These are phyloP conservation scores for Botrytis fabae DNA, from an alignment of 2,329 filamentous ascomycete genomes.

Conservation along the genomic window DNA sequence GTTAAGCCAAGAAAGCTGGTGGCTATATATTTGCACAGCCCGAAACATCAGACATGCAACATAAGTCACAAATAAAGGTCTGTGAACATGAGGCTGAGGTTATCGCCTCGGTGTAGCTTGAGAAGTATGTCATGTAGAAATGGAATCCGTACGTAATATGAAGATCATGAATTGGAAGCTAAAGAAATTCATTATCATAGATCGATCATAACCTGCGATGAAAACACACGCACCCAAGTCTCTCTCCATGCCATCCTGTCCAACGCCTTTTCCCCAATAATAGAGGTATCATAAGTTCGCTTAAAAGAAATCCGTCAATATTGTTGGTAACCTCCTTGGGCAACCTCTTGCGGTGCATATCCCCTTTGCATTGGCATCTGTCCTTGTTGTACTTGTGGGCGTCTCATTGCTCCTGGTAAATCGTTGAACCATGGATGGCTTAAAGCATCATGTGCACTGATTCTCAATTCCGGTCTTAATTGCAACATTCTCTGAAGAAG, in stretches of 20 bases:
- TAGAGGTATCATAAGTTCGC: slow-evolving; percentile 21
- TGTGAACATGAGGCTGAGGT: not conserved
- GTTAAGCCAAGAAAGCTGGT: not conserved
- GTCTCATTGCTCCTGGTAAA: slow-evolving; percentile 44
- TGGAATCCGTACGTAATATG: not conserved
- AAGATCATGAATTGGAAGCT: slow-evolving; percentile 3
- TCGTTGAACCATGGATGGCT: slow-evolving; percentile 92
- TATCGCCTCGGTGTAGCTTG: not conserved
- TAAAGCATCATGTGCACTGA: slow-evolving; percentile 83
- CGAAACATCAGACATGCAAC: slow-evolving; percentile 1
- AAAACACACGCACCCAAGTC: slow-evolving; percentile 16
- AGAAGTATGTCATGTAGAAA: not conserved
- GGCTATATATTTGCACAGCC: not conserved
- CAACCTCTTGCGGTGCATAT: slow-evolving; percentile 13
- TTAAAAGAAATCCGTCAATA: slow-evolving; percentile 22
- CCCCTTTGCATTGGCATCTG: slow-evolving; percentile 24
- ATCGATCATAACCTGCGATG: slow-evolving; percentile 17
- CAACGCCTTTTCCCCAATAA: slow-evolving; percentile 18
- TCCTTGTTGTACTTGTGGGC: slow-evolving; percentile 31
- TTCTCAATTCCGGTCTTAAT: slow-evolving; percentile 84
- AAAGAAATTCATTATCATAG: slow-evolving; percentile 24
- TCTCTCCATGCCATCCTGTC: slow-evolving; percentile 14
- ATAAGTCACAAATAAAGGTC: not conserved
- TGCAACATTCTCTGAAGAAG: slow-evolving; percentile 89
- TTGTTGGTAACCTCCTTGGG: slow-evolving; percentile 19